Conservation (phyloP, 192 early-diverging fungal species). For the Kappamyces sp. region DNA sequence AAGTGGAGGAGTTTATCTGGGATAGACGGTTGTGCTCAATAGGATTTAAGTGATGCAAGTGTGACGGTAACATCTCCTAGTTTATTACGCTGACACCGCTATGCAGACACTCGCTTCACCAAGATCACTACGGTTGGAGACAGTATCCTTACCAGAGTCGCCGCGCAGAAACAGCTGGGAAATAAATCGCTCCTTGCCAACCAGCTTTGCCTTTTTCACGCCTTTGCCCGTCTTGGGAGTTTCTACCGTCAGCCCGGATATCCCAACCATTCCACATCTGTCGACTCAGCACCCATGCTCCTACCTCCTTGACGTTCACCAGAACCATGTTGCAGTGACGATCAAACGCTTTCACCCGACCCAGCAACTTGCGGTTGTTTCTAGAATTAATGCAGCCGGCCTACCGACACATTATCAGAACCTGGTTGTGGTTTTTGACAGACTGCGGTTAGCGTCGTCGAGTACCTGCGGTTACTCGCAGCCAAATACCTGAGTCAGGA, state of each 20-base stretch:
- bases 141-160: conserved; percentile 69
- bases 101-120: conserved; percentile 2
- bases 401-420: conserved; percentile 83
- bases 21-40: too few species aligned
- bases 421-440: conserved; percentile 93
- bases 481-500: conserved; percentile 59
- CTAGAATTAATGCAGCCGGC: conserved; percentile 15
- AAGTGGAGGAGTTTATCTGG: too few species aligned
- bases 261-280: conserved; percentile 80
- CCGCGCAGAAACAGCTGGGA: conserved; percentile 97
- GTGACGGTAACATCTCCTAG: conserved; percentile 1
- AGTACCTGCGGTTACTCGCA: neutral
- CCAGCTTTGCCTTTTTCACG: conserved; percentile 84
- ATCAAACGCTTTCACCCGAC: conserved; percentile 98
- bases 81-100: neutral
- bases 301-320: conserved; percentile 95
- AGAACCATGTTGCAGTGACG: conserved; percentile 99
- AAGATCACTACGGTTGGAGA: conserved; percentile 8
- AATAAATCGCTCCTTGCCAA: conserved; percentile 98
- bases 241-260: conserved; percentile 36
- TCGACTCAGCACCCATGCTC: conserved; percentile 9
- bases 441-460: conserved; percentile 51
- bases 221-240: conserved; percentile 87
- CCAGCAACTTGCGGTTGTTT: conserved; percentile 97
- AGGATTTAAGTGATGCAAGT: neutral